These are phyloP conservation scores for Glarea lozoyensis DNA, from an alignment of 495 filamentous ascomycete species.

Conservation along the genomic window DNA sequence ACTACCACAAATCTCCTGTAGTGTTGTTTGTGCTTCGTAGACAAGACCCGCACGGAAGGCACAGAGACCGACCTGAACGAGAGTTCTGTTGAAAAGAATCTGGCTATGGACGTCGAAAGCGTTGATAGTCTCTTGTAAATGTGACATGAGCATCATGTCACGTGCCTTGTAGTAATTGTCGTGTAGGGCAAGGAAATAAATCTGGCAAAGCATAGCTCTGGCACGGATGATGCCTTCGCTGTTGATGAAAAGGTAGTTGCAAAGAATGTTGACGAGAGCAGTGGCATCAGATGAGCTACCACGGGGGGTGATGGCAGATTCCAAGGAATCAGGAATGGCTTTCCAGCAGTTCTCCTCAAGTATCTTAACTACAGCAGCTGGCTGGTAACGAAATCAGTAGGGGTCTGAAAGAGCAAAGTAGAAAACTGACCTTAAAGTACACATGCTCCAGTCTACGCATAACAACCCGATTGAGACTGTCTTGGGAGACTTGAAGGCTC, in stretches of 20 bases:
- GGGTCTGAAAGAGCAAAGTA: neutral
- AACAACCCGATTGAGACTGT: slow-evolving; percentile 79
- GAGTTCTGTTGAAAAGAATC: slow-evolving; percentile 96
- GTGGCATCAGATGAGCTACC: slow-evolving; percentile 51
- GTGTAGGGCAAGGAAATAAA: slow-evolving; percentile 95
- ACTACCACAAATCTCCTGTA: slow-evolving; percentile 96
- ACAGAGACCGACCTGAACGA: slow-evolving; percentile 96
- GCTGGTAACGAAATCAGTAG: slow-evolving; percentile 40
- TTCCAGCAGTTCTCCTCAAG: slow-evolving; percentile 92
- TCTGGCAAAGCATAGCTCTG: slow-evolving; percentile 94
- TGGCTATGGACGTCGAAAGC: slow-evolving; percentile 95
- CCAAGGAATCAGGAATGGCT: slow-evolving; percentile 56
- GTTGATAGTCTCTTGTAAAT: slow-evolving; percentile 89
- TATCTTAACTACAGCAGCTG: slow-evolving; percentile 82
- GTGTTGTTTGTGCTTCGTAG: slow-evolving; percentile 92
- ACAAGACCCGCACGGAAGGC: slow-evolving; percentile 95
- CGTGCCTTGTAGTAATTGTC: slow-evolving; percentile 95
- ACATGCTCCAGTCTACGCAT: slow-evolving; percentile 93
- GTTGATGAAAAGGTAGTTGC: slow-evolving; percentile 88
- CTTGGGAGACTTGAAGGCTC: slow-evolving; percentile 67
- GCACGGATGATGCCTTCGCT: slow-evolving; percentile 93
- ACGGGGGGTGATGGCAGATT: slow-evolving; percentile 76
- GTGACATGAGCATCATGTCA: slow-evolving; percentile 99
- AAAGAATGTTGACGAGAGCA: slow-evolving; percentile 74
- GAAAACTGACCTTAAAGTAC: slow-evolving; percentile 78